phyloP scores from a whole-genome alignment of 2,329 filamentous ascomycete genomes.

The Capronia coronata region DNA sequence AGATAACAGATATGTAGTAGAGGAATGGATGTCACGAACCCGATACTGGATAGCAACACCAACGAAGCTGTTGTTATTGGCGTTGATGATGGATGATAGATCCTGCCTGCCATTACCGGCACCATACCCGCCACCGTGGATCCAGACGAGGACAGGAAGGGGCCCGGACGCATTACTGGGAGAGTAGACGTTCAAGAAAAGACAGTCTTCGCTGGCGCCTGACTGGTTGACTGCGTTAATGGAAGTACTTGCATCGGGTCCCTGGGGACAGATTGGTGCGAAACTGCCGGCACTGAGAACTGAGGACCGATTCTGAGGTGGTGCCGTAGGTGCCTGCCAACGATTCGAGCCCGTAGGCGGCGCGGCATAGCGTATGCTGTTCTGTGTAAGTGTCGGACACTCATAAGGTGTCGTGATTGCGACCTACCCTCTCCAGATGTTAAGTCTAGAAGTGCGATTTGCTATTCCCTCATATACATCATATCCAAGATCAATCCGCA shows the following conservation, averaged over 20 bases:
- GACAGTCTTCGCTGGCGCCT: conserved; percentile 36
- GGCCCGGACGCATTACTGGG: conserved; percentile 29
- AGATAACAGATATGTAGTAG: not conserved
- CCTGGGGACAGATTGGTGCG: conserved; percentile 34
- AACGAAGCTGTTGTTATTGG: conserved; percentile 45
- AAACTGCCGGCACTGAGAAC: conserved; percentile 30
- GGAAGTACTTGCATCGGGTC: conserved; percentile 22
- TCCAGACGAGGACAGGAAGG: conserved; percentile 37
- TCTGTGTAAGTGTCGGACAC: conserved; percentile 11
- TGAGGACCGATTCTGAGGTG: conserved; percentile 26
- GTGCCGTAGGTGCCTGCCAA: conserved; percentile 33
- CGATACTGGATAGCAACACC: conserved; percentile 48
- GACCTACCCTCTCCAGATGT: conserved; percentile 43
- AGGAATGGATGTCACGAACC: conserved; percentile 30
- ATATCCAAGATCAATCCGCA: conserved; percentile 43
- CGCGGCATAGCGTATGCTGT: conserved; percentile 36
- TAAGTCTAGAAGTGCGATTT: conserved; percentile 37
- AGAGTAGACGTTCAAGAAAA: conserved; percentile 39
- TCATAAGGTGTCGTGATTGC: not conserved
- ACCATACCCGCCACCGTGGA: conserved; percentile 38
- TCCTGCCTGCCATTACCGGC: conserved; percentile 32
- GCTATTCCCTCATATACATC: conserved; percentile 41
- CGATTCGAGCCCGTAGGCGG: conserved; percentile 32
- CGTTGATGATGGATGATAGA: conserved; percentile 40
- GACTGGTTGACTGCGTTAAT: conserved; percentile 16